Percentiles rank a stretch among this genome's conserved stretches.
Evolutionary conservation across 2,329 filamentous ascomycete species (phyloP).

Genomic region (Arthrobotrys entomopaga): DNA sequence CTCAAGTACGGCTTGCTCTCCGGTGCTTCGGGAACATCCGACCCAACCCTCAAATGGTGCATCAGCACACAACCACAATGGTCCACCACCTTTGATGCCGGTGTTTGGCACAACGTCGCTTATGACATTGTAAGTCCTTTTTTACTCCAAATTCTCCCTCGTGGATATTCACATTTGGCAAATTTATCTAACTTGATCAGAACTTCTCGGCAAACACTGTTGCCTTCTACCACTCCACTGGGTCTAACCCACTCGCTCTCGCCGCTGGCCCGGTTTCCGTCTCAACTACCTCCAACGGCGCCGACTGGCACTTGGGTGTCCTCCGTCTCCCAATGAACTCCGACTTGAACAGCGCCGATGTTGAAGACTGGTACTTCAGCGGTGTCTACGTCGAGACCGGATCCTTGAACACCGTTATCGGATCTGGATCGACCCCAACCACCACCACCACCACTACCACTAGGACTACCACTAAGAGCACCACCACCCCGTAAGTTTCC

Average conservation of each 20-base stretch:
- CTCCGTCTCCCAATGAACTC: slow-evolving; percentile 69
- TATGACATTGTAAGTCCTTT: slow-evolving; percentile 66
- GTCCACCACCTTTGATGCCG: slow-evolving; percentile 71
- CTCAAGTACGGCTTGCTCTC: slow-evolving; percentile 74
- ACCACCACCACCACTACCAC: slow-evolving; percentile 17
- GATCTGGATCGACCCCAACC: slow-evolving; percentile 22
- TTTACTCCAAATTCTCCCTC: neutral
- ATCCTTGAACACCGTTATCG: slow-evolving; percentile 62
- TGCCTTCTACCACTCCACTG: slow-evolving; percentile 76
- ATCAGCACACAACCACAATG: slow-evolving; percentile 71
- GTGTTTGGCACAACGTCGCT: slow-evolving; percentile 78
- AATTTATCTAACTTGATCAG: slow-evolving; percentile 33
- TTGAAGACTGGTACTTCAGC: slow-evolving; percentile 74
- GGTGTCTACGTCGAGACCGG: slow-evolving; percentile 76
- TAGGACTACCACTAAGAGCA: slow-evolving; percentile 19
- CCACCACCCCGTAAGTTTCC: slow-evolving; percentile 16
- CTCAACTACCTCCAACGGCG: slow-evolving; percentile 73
- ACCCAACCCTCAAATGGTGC: slow-evolving; percentile 72
- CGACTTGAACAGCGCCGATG: slow-evolving; percentile 62
- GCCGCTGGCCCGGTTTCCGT: slow-evolving; percentile 71
- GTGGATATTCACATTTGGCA: neutral
- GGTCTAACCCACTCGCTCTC: slow-evolving; percentile 68
- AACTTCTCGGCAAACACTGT: slow-evolving; percentile 73
- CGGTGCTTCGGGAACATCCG: slow-evolving; percentile 63
- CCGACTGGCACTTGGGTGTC: slow-evolving; percentile 78